phyloP scores from a whole-genome alignment of 2,329 filamentous ascomycete genomes.

The Diaporthe batatas region DNA sequence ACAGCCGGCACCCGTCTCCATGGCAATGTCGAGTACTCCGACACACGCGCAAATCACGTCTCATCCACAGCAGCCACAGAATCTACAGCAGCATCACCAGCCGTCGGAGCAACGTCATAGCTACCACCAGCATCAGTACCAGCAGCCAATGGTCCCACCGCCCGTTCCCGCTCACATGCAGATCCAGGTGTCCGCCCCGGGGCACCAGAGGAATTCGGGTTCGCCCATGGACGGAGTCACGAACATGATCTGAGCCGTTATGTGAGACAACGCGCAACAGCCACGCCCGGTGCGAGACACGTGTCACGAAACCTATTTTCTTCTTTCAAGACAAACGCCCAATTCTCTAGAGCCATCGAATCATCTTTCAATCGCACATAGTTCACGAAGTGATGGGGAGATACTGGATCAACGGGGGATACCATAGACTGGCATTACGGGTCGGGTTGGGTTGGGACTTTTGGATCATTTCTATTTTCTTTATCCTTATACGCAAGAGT shows the following conservation, averaged over 20 bases:
- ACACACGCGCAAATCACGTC: conserved; percentile 47
- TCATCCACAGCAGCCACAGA: conserved; percentile 43
- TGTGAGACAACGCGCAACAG: background rate
- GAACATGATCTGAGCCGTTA: conserved; percentile 61
- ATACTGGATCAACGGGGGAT: conserved; percentile 24
- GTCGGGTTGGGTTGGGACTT: conserved; percentile 19
- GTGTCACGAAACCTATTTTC: conserved; percentile 5
- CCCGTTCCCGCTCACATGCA: conserved; percentile 45
- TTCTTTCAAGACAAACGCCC: conserved; percentile 16
- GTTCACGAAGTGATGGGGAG: conserved; percentile 33
- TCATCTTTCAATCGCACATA: conserved; percentile 32
- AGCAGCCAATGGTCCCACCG: conserved; percentile 40
- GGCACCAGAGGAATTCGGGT: conserved; percentile 51
- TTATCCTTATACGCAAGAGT: conserved; percentile 14
- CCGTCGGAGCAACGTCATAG: conserved; percentile 42
- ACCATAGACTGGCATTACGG: conserved; percentile 32
- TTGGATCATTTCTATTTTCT: conserved; percentile 7
- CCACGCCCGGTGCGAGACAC: background rate
- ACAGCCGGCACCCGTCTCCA: conserved; percentile 56
- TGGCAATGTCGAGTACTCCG: conserved; percentile 55
- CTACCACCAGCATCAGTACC: conserved; percentile 41
- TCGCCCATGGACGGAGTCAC: conserved; percentile 55
- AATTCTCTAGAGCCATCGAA: conserved; percentile 27
- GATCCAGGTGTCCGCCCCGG: conserved; percentile 47
- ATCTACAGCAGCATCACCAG: conserved; percentile 42